Evolutionary conservation across 352 stramenopile genomes (phyloP), one percentile per base, ranked within the genome.

Genomic region (Lagenidium giganteum): DNA sequence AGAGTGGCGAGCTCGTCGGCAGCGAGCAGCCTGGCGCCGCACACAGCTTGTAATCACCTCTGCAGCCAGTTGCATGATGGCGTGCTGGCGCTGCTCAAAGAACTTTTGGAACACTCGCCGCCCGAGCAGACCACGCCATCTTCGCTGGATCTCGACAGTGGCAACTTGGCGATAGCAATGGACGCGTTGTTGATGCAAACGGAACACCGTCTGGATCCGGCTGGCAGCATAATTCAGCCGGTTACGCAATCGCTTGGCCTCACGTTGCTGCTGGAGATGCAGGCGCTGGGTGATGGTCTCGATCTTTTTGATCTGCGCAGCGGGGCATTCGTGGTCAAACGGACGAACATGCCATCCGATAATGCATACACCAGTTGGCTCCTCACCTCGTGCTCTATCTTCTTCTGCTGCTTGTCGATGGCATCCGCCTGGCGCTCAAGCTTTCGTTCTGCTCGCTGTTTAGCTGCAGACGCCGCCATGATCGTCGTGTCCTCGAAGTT

Each of bases 401-500:
- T 85, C 32, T 82, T 52, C 23, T 83, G 69, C 47, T 87, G 71
- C 30, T 76, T 78, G 35, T 83, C 54, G 27, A 87, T 83, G 6
- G 67, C 69, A 25, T 82, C 59, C 8, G 70, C 63, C 47, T 85
- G 74, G 18, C 56, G 47, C 35, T 79, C 61, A 29, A 76, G 24
- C 32, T 72, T 82, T 24, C 39, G 51, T 25, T 87, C 72, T 7
- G 71, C 66, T 25, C 74, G 67, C 22, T 64, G 34, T 33, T 78
- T 80, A 4, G 74, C 70, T 9, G 61, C 67, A 14, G 74, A 83
- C 4, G 74, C 71, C 8, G 64, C 74, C 11, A 70, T 60, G 27
- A 87, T 55, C 2, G 67, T 83, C 21, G 71, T 85, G 42, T 87
- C 74, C 7, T 70, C 57, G 28, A 82, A 85, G 37, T 81, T 81